phyloP scores from a whole-genome alignment of 306 rosid genomes.

The Cyamopsis tetragonoloba region DNA sequence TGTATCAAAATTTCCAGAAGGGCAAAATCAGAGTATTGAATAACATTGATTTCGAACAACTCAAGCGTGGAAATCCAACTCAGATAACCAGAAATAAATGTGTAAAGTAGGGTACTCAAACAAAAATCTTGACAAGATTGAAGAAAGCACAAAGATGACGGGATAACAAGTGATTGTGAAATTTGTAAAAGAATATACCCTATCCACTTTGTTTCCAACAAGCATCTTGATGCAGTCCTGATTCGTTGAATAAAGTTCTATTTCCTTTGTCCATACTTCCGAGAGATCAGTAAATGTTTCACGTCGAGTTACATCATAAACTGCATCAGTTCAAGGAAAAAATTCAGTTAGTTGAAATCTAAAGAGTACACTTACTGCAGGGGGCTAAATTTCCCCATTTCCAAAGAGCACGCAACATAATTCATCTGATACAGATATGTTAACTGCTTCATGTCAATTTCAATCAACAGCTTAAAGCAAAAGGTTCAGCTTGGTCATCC shows the following conservation, averaged over 20 bases:
- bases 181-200: slow-evolving; percentile 46
- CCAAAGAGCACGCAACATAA: background rate
- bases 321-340: slow-evolving; percentile 38
- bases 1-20: background rate
- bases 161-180: background rate
- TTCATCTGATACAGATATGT: slow-evolving; percentile 13
- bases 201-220: slow-evolving; percentile 94
- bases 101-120: background rate
- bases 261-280: slow-evolving; percentile 90
- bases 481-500: slow-evolving; percentile 11
- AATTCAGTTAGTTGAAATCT: background rate
- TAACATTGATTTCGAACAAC: background rate
- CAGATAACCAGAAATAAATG: background rate
- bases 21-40: background rate
- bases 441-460: background rate
- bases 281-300: slow-evolving; percentile 88
- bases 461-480: background rate
- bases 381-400: background rate
- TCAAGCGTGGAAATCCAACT: background rate
- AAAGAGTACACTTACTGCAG: background rate
- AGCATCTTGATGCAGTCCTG: slow-evolving; percentile 97
- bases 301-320: slow-evolving; percentile 84
- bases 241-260: slow-evolving; percentile 91
- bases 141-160: slow-evolving; percentile 3
- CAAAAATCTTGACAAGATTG: background rate